Base-by-base conservation (phyloP, 2,329 filamentous ascomycete genomes). In the Aureobasidium sp. region DNA sequence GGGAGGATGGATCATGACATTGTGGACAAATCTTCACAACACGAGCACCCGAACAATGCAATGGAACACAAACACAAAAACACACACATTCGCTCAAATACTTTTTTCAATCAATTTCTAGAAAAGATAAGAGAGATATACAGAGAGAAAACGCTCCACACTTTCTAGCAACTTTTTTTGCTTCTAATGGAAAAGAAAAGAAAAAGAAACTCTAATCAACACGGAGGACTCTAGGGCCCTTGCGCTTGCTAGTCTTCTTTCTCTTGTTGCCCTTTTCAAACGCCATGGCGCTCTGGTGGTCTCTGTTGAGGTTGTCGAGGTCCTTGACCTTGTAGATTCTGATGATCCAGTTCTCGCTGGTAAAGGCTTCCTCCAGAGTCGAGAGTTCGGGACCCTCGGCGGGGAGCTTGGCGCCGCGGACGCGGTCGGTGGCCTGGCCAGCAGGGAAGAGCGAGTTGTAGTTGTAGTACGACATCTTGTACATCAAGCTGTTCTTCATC, bases 401-500 rank as follows among this genome's bases (percentile, higher is more conserved):
- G n/a, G 94, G 95, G 55, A 97, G 78, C 63, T 83, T 84, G 38
- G 84, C 82, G 65, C 86, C 85, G 71, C 94, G 91, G 65, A 99
- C 94, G 67, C 94, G 88, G 73, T 99, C 94, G 67, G 85, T 79
- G 37, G 90, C 92, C 76, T 97, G 91, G 64, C 94, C 94, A 2
- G 87, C 82, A 46, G 92, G 93, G 83, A 97, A 99, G 64, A 99
- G 84, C 49, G 82, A 78, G 75, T 93, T 84, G 81, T 89, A 99
- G 82, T 97, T 97, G 84, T 99, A 89, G 83, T 99, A 99, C 23
- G 91, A 96, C 92, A 99, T 96, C 83, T 99, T 99, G 84, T 99
- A 99, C 93, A 97, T 96, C 81, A 99, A 83, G 77, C 92, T 96
- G 84, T 99, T 96, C 81, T 90, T 94, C 94, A 99, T 99, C 46